phyloP scores from a whole-genome alignment of 768 basidiomycete species.

The Podaxis sp. region DNA sequence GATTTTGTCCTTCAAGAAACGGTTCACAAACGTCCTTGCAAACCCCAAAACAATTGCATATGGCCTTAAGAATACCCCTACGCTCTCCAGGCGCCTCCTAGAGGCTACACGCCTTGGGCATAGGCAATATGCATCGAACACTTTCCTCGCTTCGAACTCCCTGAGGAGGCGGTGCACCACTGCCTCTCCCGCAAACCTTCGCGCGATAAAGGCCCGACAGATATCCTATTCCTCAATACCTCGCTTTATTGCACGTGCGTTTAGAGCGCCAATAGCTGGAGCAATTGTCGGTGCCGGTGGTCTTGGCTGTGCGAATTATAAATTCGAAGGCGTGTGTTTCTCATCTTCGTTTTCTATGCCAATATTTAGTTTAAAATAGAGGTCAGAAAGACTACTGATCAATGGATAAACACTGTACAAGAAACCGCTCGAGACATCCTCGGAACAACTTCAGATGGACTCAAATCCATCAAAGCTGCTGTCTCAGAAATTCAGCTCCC shows the following conservation, averaged over 20 bases:
- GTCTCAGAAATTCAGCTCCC: conserved; percentile 63
- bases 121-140: conserved; percentile 50
- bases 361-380: conserved; percentile 43
- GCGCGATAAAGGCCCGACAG: conserved; percentile 72
- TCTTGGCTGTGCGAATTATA: conserved; percentile 93
- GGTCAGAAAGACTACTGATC: conserved; percentile 65
- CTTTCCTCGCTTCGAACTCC: conserved; percentile 53
- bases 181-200: conserved; percentile 41
- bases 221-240: conserved; percentile 89
- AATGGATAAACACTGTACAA: conserved; percentile 63
- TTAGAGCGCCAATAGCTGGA: conserved; percentile 85
- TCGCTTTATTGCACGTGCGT: conserved; percentile 83
- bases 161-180: conserved; percentile 50
- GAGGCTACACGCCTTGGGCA: conserved; percentile 42
- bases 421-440: conserved; percentile 72
- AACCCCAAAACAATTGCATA: conserved; percentile 53
- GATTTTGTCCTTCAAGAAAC: conserved; percentile 44
- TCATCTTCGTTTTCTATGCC: neutral
- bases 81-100: conserved; percentile 32
- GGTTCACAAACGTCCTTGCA: conserved; percentile 28
- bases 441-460: conserved; percentile 67
- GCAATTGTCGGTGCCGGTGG: conserved; percentile 90
- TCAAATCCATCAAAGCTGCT: conserved; percentile 59
- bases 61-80: conserved; percentile 38
- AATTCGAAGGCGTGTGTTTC: conserved; percentile 77